Conservation (phyloP, 2,329 filamentous ascomycete genomes). For the Aureobasidium lini region DNA sequence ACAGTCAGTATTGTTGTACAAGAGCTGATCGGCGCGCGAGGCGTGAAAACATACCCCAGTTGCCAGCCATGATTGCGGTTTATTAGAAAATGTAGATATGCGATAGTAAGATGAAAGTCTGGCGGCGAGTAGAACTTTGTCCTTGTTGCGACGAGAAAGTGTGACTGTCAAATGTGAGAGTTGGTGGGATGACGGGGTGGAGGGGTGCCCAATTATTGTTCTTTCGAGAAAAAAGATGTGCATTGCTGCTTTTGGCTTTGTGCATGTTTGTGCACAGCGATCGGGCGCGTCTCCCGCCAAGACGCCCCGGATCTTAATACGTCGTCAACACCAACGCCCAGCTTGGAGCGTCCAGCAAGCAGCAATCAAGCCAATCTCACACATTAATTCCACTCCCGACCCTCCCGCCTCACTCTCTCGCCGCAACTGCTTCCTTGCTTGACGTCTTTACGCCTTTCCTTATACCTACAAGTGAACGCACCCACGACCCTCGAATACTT, state of each 20-base stretch:
- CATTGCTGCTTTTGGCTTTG: not conserved
- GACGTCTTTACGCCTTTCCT: constrained; percentile 27
- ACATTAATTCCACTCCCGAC: not conserved
- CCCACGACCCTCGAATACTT: not conserved
- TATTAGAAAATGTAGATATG: not conserved
- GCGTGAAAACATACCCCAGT: constrained; percentile 15
- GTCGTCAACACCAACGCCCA: not conserved
- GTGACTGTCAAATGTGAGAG: not conserved
- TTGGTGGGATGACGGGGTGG: constrained; percentile 8
- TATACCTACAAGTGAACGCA: constrained; percentile 18
- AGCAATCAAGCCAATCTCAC: not conserved
- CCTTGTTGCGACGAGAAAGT: not conserved
- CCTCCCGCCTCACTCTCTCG: not conserved
- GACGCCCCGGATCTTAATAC: constrained; percentile 1
- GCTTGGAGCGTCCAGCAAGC: not conserved
- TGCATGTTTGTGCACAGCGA: not conserved
- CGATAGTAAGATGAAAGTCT: not conserved
- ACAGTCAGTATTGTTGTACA: constrained; percentile 3
- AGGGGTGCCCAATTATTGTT: constrained; percentile 8
- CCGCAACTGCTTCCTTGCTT: not conserved
- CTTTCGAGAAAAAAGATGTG: not conserved
- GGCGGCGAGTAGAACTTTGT: not conserved
- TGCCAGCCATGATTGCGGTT: constrained; percentile 16
- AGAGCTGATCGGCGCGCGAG: not conserved
- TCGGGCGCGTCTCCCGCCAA: not conserved